Percentiles rank a stretch among this genome's conserved stretches.
These are phyloP conservation scores for Saprolegnia diclina DNA, from an alignment of 352 stramenopile species.

Conservation along the genomic window DNA sequence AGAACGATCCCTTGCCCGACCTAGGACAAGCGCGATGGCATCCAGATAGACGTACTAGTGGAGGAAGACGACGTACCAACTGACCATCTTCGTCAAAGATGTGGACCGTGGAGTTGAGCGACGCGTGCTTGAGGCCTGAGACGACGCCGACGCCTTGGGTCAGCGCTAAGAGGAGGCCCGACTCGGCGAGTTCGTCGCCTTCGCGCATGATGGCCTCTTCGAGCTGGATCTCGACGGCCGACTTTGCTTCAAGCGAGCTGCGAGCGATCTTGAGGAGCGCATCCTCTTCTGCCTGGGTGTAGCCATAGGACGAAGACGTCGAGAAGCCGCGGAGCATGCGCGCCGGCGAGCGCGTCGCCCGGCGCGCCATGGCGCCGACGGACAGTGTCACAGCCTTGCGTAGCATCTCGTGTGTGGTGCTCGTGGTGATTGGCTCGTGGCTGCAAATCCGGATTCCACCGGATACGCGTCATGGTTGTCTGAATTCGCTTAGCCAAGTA, in stretches of 20 bases:
- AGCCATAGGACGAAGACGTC: slow-evolving; percentile 8
- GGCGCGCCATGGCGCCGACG: not conserved
- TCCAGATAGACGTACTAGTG: not conserved
- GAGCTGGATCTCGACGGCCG: slow-evolving; percentile 15
- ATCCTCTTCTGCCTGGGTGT: not conserved
- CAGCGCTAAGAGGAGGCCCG: slow-evolving; percentile 55
- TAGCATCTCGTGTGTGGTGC: not conserved
- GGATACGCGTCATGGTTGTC: no score
- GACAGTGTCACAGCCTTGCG: not conserved
- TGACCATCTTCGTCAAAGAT: slow-evolving; percentile 32
- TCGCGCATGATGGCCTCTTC: slow-evolving; percentile 22
- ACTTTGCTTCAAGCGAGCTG: slow-evolving; percentile 11
- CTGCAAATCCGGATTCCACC: not conserved
- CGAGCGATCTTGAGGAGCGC: slow-evolving; percentile 1
- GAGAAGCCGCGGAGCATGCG: not conserved
- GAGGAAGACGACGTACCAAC: slow-evolving; percentile 20
- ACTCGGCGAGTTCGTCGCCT: slow-evolving; percentile 37
- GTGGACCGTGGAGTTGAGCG: slow-evolving; percentile 61
- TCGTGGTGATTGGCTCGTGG: not conserved
- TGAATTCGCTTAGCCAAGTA: not conserved
- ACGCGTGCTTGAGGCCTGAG: slow-evolving; percentile 62
- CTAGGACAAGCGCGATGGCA: slow-evolving; percentile 29
- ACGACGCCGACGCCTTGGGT: slow-evolving; percentile 68
- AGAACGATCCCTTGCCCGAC: slow-evolving; percentile 42
- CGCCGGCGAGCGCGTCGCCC: no score